Evolutionary conservation across 768 basidiomycete species (phyloP).

Genomic region (Amyloporia xantha): DNA sequence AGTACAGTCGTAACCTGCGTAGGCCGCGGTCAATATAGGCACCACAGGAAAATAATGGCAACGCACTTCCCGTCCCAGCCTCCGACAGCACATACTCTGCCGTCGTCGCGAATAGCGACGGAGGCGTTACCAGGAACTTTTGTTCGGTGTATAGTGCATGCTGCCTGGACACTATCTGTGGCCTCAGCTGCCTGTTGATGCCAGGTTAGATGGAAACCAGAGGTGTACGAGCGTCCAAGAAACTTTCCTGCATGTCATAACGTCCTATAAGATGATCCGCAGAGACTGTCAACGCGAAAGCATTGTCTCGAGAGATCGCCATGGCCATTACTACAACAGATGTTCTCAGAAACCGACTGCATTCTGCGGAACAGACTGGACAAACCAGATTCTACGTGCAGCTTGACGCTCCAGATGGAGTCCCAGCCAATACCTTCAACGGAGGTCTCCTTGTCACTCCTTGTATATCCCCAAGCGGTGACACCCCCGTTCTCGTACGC

Average conservation of each 20-base stretch:
- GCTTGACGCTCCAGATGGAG: slow-evolving; percentile 53
- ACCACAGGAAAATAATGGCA: neutral
- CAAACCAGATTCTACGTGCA: slow-evolving; percentile 71
- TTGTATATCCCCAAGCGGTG: slow-evolving; percentile 50
- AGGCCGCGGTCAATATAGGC: neutral
- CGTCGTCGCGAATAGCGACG: slow-evolving; percentile 70
- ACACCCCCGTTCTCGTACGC: slow-evolving; percentile 89
- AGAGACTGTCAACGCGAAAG: slow-evolving; percentile 72
- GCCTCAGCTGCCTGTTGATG: slow-evolving; percentile 11
- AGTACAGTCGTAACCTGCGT: slow-evolving; percentile 72
- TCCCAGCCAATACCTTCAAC: slow-evolving; percentile 75
- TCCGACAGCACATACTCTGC: slow-evolving; percentile 76
- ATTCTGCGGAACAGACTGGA: slow-evolving; percentile 1
- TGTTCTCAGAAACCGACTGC: neutral
- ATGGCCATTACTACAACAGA: slow-evolving; percentile 90
- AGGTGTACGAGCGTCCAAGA: neutral
- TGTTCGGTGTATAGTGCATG: slow-evolving; percentile 42
- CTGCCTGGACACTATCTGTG: slow-evolving; percentile 10
- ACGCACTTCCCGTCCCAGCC: slow-evolving; percentile 93
- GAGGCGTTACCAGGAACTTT: slow-evolving; percentile 77
- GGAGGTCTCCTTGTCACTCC: slow-evolving; percentile 37
- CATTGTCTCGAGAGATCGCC: slow-evolving; percentile 53
- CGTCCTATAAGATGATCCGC: slow-evolving; percentile 75
- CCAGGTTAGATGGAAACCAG: neutral
- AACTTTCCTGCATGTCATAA: slow-evolving; percentile 48